phyloP scores from a whole-genome alignment of 2,329 filamentous ascomycete genomes.

The Talaromyces atroroseus region DNA sequence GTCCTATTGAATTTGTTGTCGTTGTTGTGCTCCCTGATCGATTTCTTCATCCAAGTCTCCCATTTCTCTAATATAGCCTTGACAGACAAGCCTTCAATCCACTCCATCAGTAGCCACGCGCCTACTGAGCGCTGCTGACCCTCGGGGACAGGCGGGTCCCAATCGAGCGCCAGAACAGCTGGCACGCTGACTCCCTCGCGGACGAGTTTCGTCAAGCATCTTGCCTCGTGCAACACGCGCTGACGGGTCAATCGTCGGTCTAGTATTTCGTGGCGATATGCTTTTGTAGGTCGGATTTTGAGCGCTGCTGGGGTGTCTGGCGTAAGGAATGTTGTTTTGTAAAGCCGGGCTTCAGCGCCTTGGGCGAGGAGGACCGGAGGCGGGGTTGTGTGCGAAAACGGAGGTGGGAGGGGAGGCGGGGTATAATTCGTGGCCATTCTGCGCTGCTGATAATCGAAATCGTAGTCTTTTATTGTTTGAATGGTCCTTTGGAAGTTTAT shows the following conservation, averaged over 20 bases:
- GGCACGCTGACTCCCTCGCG: conserved; percentile 78
- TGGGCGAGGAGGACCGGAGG: conserved; percentile 72
- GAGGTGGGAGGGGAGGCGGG: conserved; percentile 50
- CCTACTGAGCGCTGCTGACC: conserved; percentile 55
- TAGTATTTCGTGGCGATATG: conserved; percentile 84
- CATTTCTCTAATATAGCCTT: conserved; percentile 64
- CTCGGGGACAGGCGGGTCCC: conserved; percentile 45
- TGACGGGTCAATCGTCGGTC: conserved; percentile 82
- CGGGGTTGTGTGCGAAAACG: conserved; percentile 59
- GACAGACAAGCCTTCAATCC: conserved; percentile 70
- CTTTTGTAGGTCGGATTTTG: conserved; percentile 86
- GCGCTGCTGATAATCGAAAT: neutral
- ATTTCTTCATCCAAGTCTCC: conserved; percentile 48
- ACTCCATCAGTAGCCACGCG: conserved; percentile 79
- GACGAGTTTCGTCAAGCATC: conserved; percentile 73
- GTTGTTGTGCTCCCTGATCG: conserved; percentile 19
- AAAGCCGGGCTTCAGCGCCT: conserved; percentile 92
- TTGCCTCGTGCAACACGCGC: conserved; percentile 81
- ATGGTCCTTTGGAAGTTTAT: neutral
- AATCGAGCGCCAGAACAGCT: conserved; percentile 65
- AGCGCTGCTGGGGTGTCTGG: conserved; percentile 67
- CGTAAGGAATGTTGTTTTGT: conserved; percentile 73
- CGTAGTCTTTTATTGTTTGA: neutral
- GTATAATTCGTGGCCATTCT: conserved; percentile 5
- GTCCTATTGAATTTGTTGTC: conserved; percentile 22